Conservation (phyloP, 768 basidiomycete species). For the Nidularia pulvinata region DNA sequence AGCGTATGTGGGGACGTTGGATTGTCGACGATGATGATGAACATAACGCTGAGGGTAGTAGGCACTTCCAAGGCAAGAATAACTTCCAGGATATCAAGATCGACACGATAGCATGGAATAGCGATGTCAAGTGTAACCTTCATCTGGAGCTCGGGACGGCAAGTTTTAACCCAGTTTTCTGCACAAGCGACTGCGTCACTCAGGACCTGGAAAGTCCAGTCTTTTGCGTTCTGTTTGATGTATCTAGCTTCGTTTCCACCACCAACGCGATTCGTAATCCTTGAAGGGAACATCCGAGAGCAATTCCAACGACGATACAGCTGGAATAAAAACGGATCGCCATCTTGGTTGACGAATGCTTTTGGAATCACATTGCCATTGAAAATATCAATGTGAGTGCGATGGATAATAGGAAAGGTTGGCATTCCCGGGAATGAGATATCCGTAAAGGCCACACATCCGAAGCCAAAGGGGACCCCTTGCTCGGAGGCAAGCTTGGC, state of each 20-base stretch:
- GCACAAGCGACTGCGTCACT: slow-evolving; percentile 33
- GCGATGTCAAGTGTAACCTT: slow-evolving; percentile 54
- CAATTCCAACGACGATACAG: slow-evolving; percentile 58
- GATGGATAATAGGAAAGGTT: slow-evolving; percentile 58
- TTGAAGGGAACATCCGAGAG: slow-evolving; percentile 38
- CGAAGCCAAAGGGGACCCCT: slow-evolving; percentile 42
- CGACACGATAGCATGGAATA: slow-evolving; percentile 56
- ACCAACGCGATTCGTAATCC: slow-evolving; percentile 43
- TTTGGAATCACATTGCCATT: slow-evolving; percentile 46
- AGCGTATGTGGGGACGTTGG: slow-evolving; percentile 38
- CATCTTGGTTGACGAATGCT: slow-evolving; percentile 58
- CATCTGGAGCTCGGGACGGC: slow-evolving; percentile 5
- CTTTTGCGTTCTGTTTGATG: slow-evolving; percentile 33
- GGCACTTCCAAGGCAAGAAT: slow-evolving; percentile 47
- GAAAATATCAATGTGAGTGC: slow-evolving; percentile 57
- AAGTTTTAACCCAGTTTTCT: slow-evolving; percentile 29
- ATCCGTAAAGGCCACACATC: slow-evolving; percentile 59
- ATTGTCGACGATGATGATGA: slow-evolving; percentile 58
- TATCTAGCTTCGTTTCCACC: slow-evolving; percentile 47
- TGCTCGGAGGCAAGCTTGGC: slow-evolving; percentile 20
- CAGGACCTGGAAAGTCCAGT: slow-evolving; percentile 51
- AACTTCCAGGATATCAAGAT: slow-evolving; percentile 35
- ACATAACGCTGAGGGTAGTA: slow-evolving; percentile 44
- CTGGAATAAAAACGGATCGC: slow-evolving; percentile 58
- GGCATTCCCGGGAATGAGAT: slow-evolving; percentile 59